Evolutionary conservation across 2,329 filamentous ascomycete genomes (phyloP).

Genomic region (Penicillium griseofulvum): DNA sequence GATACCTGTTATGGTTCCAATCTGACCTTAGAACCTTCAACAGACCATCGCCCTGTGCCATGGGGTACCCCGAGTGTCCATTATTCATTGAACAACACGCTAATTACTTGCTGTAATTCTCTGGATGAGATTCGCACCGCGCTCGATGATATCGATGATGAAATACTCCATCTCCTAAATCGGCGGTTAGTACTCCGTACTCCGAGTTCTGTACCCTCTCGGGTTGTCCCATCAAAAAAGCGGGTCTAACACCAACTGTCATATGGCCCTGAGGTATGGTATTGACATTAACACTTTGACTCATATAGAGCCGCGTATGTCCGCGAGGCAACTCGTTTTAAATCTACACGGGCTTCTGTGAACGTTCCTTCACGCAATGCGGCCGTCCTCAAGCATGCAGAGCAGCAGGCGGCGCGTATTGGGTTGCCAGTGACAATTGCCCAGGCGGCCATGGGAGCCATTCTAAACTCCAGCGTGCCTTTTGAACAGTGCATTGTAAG

Average conservation of each 20-base stretch:
- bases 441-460: slow-evolving; percentile 4
- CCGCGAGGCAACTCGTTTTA: slow-evolving; percentile 2
- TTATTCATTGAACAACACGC: slow-evolving; percentile 6
- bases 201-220: too few species aligned
- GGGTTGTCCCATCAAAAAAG: too few species aligned
- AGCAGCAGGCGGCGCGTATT: background rate
- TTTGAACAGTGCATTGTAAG: slow-evolving; percentile 10
- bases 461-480: slow-evolving; percentile 7
- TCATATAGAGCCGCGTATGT: background rate
- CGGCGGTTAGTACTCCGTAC: background rate
- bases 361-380: background rate
- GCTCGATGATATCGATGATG: slow-evolving; percentile 1
- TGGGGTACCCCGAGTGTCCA: slow-evolving; percentile 7
- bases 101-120: slow-evolving; percentile 5
- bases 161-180: background rate
- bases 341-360: slow-evolving; percentile 1
- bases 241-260: background rate
- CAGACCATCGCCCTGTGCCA: background rate
- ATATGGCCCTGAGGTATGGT: too few species aligned
- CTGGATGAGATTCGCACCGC: slow-evolving; percentile 3
- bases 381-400: slow-evolving; percentile 3
- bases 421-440: slow-evolving; percentile 8
- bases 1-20: background rate
- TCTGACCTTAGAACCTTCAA: background rate
- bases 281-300: background rate